These are phyloP conservation scores for Candida endomychidarum DNA, from an alignment of 805 yeast species.

Conservation along the genomic window DNA sequence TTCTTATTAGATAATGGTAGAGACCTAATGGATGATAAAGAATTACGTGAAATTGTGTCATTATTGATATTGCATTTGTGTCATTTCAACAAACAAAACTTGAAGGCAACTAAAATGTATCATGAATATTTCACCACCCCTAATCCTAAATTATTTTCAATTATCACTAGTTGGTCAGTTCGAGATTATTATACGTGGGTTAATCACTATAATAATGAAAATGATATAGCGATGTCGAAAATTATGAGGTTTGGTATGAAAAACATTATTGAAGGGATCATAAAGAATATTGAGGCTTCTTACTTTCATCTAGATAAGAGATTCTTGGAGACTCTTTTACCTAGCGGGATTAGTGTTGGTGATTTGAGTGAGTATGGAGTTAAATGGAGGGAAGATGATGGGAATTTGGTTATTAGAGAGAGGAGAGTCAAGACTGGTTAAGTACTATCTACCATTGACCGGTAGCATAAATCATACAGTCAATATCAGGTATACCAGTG, in stretches of 20 bases:
- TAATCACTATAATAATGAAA: constrained; percentile 30
- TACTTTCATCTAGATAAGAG: constrained; percentile 36
- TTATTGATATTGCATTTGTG: constrained; percentile 46
- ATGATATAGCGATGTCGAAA: constrained; percentile 30
- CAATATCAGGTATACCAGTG: too few species aligned
- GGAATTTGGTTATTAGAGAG: constrained; percentile 22
- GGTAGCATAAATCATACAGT: too few species aligned
- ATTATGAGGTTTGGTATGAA: constrained; percentile 45
- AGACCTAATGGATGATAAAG: constrained; percentile 25
- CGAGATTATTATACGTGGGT: constrained; percentile 34
- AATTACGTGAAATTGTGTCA: constrained; percentile 40
- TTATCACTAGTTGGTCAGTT: constrained; percentile 28
- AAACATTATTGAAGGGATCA: constrained; percentile 33
- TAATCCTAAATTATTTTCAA: constrained; percentile 15
- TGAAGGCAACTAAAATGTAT: constrained; percentile 31
- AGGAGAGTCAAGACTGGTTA: constrained; percentile 3
- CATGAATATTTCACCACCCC: constrained; percentile 23
- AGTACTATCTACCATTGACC: too few species aligned
- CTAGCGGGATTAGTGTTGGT: constrained; percentile 22
- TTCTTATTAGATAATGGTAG: constrained; percentile 32
- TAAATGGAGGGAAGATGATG: constrained; percentile 33
- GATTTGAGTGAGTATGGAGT: constrained; percentile 22
- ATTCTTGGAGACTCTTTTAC: constrained; percentile 25
- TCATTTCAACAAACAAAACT: constrained; percentile 37
- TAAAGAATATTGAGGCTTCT: constrained; percentile 25